Evolutionary conservation across 805 yeast species (phyloP), one percentile per base, ranked within the genome.

Genomic region (Ogataea corticis): DNA sequence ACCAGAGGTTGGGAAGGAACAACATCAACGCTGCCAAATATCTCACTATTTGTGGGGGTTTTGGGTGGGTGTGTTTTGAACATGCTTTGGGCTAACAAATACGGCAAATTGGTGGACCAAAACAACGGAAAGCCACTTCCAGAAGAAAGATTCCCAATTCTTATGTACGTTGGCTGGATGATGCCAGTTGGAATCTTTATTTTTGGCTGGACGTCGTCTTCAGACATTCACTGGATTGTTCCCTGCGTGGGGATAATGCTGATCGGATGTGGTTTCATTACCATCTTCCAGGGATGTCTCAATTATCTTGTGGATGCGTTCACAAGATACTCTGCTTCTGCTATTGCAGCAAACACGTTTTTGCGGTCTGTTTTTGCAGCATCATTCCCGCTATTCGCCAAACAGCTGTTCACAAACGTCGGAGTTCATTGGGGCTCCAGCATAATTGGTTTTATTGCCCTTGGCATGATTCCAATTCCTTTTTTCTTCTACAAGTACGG

Each of bases 371-470:
- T 75, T 39, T 71, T 82, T 55, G 90, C 89, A 1, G 82, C 80
- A 42, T 68, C 77, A 10, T 81, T 84, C 65, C 90, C 87, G 6
- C 65, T 83, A 33, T 81, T 82, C 61, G 86, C 85, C 2, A 62
- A 70, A 7, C 66, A 73, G 7, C 77, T 84, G 83, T 85, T 80
- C 59, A 62, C 47, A 9, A 40, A 39, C 17, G 61, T 85, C 36
- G 83, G 83, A 16, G 82, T 81, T 54, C 87, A 87, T 4, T 83
- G 88, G 89, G 87, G 87, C 18, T 77, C 79, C 57, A 76, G 86
- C 0, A 59, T 84, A 55, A 79, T 82, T 61, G 89, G 76, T 0
- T 68, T 82, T 33, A 62, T 83, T 40, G 83, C 77, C 7, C 48
- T 82, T 13, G 73, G 72, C 1, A 66, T 83, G 41, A 65, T 82